These are phyloP conservation scores for Malus hybrid DNA, from an alignment of 331 rosid genomes.

Conservation along the genomic window DNA sequence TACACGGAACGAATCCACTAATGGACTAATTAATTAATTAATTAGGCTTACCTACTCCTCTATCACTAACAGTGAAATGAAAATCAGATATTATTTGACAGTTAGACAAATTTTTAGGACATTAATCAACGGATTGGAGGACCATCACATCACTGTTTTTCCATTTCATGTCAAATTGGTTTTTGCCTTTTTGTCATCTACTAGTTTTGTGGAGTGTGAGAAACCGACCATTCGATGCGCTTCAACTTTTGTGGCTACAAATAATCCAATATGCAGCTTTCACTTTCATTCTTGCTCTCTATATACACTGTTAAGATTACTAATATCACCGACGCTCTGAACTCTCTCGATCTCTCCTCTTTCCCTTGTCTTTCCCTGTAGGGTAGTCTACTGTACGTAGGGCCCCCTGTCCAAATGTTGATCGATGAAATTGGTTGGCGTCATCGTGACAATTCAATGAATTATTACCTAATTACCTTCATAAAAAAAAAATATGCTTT, in stretches of 20 bases:
- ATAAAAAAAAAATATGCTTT: too few relatives aligned
- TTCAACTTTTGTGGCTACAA: neutral
- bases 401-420: conserved; percentile 17
- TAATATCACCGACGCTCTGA: conserved; percentile 6
- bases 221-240: conserved; percentile 13
- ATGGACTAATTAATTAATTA: too few relatives aligned
- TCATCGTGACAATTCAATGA: neutral
- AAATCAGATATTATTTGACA: neutral
- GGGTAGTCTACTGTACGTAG: neutral
- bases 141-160: neutral
- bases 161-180: neutral
- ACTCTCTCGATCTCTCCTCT: neutral
- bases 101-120: neutral
- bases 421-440: neutral
- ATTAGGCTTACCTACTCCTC: too few relatives aligned
- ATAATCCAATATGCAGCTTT: neutral
- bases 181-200: conserved; percentile 18
- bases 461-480: too few relatives aligned
- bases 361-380: neutral
- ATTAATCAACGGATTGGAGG: neutral
- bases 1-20: too few relatives aligned
- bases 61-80: too few relatives aligned
- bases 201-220: neutral
- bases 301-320: neutral
- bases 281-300: neutral